Evolutionary conservation across 2,329 filamentous ascomycete species (phyloP).

Genomic region (Trichoderma asperellum): DNA sequence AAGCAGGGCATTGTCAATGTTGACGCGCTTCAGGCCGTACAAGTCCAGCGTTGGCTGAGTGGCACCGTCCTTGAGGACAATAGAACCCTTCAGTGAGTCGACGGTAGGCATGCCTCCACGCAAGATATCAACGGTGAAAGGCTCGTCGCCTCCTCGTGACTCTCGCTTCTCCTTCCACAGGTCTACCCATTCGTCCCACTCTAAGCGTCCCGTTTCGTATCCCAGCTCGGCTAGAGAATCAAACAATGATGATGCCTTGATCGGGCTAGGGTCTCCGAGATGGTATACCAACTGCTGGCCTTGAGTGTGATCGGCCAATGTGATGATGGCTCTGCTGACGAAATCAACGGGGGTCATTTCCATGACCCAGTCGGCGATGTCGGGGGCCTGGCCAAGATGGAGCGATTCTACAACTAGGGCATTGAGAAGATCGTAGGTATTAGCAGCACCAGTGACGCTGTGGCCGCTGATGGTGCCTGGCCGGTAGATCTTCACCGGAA

Average conservation of each 20-base stretch:
- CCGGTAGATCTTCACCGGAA: slow-evolving; percentile 72
- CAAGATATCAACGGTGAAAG: slow-evolving; percentile 78
- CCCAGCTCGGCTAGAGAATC: slow-evolving; percentile 66
- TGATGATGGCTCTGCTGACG: slow-evolving; percentile 73
- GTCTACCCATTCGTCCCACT: slow-evolving; percentile 74
- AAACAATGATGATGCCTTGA: slow-evolving; percentile 69
- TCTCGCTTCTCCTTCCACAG: slow-evolving; percentile 74
- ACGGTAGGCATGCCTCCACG: slow-evolving; percentile 79
- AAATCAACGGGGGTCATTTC: slow-evolving; percentile 88
- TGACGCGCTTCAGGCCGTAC: slow-evolving; percentile 64
- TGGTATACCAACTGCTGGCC: slow-evolving; percentile 71
- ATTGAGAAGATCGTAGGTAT: slow-evolving; percentile 77
- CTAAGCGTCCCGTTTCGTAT: slow-evolving; percentile 67
- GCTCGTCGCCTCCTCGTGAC: slow-evolving; percentile 67
- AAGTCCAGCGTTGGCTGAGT: slow-evolving; percentile 63
- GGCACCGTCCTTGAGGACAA: slow-evolving; percentile 71
- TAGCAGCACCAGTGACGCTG: slow-evolving; percentile 73
- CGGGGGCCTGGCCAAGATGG: slow-evolving; percentile 69
- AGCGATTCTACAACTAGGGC: slow-evolving; percentile 78
- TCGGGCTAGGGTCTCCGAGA: slow-evolving; percentile 71
- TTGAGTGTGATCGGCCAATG: slow-evolving; percentile 67
- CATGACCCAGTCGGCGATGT: slow-evolving; percentile 74
- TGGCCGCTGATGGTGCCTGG: slow-evolving; percentile 80
- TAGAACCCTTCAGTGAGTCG: slow-evolving; percentile 71
- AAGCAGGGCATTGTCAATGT: slow-evolving; percentile 70